phyloP scores from a whole-genome alignment of 2,329 filamentous ascomycete genomes.

The Fonsecaea pugnacius region DNA sequence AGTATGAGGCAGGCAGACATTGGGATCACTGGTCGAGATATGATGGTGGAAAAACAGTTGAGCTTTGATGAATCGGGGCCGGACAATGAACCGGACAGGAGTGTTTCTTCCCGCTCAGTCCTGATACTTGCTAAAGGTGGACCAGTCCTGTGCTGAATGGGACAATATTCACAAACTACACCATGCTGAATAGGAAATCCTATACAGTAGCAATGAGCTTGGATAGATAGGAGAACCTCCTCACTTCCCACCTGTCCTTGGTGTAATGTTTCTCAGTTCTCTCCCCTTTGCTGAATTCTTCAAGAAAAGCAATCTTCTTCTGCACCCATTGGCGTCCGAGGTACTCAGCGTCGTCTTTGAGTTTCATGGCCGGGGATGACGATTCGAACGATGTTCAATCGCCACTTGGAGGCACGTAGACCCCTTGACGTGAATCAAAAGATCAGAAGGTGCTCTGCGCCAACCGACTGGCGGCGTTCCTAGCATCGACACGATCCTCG shows the following conservation, averaged over 20 bases:
- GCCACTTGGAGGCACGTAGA: not conserved
- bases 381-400: not conserved
- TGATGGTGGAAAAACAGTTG: not conserved
- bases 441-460: constrained; percentile 86
- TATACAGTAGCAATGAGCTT: constrained; percentile 20
- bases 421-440: not conserved
- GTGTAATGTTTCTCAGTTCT: not conserved
- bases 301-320: not conserved
- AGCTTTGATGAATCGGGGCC: not conserved
- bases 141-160: not conserved
- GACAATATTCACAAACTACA: not conserved
- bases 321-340: not conserved
- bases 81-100: not conserved
- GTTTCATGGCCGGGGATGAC: not conserved
- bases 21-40: not conserved
- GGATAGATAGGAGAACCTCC: constrained; percentile 13
- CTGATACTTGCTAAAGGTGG: not conserved
- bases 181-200: constrained; percentile 1
- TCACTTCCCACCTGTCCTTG: constrained; percentile 4
- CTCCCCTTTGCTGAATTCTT: not conserved
- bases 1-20: not conserved
- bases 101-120: not conserved
- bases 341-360: not conserved
- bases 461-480: constrained; percentile 91
- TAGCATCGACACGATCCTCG: constrained; percentile 90